Base-by-base conservation (phyloP, 352 stramenopile species). In the Phytopythium boreale region DNA sequence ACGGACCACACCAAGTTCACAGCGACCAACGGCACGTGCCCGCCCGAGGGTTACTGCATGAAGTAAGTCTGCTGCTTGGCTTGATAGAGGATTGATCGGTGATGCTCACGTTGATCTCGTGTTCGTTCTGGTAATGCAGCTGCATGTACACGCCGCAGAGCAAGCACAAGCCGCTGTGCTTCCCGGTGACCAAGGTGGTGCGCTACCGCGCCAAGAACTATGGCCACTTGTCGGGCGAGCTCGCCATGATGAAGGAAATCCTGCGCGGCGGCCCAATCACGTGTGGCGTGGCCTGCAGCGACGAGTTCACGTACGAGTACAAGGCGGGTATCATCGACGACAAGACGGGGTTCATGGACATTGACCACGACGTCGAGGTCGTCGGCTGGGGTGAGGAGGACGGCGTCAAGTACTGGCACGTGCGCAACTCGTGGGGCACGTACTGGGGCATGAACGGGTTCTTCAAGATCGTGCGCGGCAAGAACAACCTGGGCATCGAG, bases 361-460 rank as follows among this genome's bases (percentile, higher is more conserved):
- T 96, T 69, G 82, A 95, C 66, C 87, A 95, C 73, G 87, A 93
- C 60, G 80, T 92, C 24, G 84, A 92, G 59, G 53, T 93, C 27
- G 82, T 95, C 29, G 97, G 96, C 19, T 99, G 96, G 96, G 97
- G 97, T 59, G 84, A 90, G 53, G 82, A 91, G 43, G 76, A 97
- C 59, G 79, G 90, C 64, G 71, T 94, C 65, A 96, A 97, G 77
- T 99, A 98, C 79, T 99, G 97, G 97, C 95, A 98, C 76, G 81
- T 98, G 37, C 93, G 97, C 62, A 98, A 99, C 88, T 91, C 90
- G 67, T 86, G 97, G 94, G 96, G 96, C 43, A 93, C 77, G 15
- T 93, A 92, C 68, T 98, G 95, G 96, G 96, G 96, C 34, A 97
- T 98, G 86, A 97, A 98, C 62, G 97, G 96, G 39, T 99, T 96